Conservation (phyloP, 2,329 filamentous ascomycete genomes). For the Colletotrichum limetticola region DNA sequence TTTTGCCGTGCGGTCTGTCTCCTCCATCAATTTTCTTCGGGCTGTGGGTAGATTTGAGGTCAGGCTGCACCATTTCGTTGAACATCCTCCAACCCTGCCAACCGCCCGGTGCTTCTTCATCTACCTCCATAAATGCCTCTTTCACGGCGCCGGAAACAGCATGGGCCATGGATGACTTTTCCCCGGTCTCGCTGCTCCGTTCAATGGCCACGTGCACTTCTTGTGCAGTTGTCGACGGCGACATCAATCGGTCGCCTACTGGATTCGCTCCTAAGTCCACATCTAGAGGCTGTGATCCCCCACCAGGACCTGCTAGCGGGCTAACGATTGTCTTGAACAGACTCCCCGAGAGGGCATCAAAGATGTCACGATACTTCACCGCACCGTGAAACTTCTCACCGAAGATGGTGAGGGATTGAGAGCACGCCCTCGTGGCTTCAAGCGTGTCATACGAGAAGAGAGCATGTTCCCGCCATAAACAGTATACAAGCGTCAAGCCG, state of each 20-base stretch:
- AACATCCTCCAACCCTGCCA: constrained; percentile 44
- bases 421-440: constrained; percentile 42
- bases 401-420: constrained; percentile 42
- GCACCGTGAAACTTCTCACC: constrained; percentile 43
- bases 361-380: constrained; percentile 43
- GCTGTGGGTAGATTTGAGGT: neutral
- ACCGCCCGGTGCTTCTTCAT: constrained; percentile 41
- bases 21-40: no score
- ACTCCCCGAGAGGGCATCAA: constrained; percentile 40
- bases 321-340: constrained; percentile 39
- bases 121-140: constrained; percentile 43
- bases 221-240: no score
- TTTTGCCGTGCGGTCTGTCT: no score
- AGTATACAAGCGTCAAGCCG: constrained; percentile 43
- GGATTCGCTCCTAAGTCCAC: neutral
- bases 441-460: constrained; percentile 41
- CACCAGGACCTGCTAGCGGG: neutral
- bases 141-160: constrained; percentile 39
- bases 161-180: constrained; percentile 8
- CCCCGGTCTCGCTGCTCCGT: neutral
- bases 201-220: neutral
- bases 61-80: constrained; percentile 41
- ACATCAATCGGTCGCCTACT: no score
- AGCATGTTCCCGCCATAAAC: constrained; percentile 39
- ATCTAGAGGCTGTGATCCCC: neutral